Conservation (phyloP, 2,329 filamentous ascomycete genomes). For the Tympanopsis confertula region DNA sequence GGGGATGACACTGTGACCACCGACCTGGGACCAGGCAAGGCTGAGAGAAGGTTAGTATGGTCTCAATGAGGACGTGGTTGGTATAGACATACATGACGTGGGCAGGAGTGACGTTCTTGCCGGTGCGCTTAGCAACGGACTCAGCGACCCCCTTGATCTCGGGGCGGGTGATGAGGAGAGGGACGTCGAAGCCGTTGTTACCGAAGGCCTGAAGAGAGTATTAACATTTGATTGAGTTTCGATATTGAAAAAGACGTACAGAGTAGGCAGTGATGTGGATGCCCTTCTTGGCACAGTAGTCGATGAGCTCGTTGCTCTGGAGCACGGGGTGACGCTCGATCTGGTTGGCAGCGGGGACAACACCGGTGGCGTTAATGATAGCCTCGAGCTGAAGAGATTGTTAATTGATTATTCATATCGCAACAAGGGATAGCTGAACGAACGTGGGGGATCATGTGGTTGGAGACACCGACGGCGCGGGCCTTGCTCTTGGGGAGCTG, state of each 20-base stretch:
- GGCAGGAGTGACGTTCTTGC: constrained; percentile 29
- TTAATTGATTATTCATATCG: constrained; percentile 2
- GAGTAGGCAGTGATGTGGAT: constrained; percentile 61
- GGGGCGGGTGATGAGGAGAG: constrained; percentile 45
- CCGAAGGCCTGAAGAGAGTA: constrained; percentile 24
- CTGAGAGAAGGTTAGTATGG: constrained; percentile 37
- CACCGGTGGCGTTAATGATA: constrained; percentile 43
- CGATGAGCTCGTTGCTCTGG: constrained; percentile 43
- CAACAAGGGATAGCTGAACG: constrained; percentile 2
- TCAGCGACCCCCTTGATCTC: constrained; percentile 44
- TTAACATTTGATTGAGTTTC: not conserved
- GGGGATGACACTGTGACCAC: constrained; percentile 62
- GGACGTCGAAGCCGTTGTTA: constrained; percentile 28
- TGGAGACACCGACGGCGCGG: constrained; percentile 61
- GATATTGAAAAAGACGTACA: constrained; percentile 36
- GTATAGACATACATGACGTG: constrained; percentile 20
- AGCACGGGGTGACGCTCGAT: constrained; percentile 58
- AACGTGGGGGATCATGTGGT: constrained; percentile 49
- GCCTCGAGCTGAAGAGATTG: constrained; percentile 28
- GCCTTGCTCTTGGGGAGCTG: constrained; percentile 49
- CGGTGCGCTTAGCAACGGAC: constrained; percentile 23
- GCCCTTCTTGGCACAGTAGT: constrained; percentile 48
- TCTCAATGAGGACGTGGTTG: constrained; percentile 19
- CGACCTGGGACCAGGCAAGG: constrained; percentile 44
- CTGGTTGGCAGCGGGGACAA: constrained; percentile 53